These are phyloP conservation scores for Cadophora sp. DNA, from an alignment of 2,329 filamentous ascomycete species.

Conservation along the genomic window DNA sequence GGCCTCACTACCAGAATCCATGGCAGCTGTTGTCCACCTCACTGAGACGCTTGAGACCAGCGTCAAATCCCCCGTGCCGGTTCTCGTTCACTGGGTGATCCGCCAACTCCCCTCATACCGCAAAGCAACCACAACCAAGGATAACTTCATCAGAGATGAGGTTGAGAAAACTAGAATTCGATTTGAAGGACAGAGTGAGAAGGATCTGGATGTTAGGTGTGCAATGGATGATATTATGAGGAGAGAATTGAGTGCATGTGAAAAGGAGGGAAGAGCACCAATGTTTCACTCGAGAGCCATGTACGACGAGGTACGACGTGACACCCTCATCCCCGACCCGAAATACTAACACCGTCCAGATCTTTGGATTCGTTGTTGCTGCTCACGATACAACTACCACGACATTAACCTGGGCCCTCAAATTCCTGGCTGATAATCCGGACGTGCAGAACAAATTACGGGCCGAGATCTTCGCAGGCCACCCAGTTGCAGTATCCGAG, in stretches of 20 bases:
- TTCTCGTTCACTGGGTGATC: conserved; percentile 13
- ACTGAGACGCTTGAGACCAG: conserved; percentile 11
- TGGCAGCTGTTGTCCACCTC: conserved; percentile 11
- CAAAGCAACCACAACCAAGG: conserved; percentile 16
- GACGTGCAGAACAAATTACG: conserved; percentile 28
- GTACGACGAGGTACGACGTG: conserved; percentile 22
- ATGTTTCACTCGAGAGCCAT: conserved; percentile 18
- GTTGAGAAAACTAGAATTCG: conserved; percentile 18
- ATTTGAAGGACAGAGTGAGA: conserved; percentile 8
- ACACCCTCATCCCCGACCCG: neutral
- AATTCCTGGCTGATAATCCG: conserved; percentile 25
- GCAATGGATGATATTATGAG: conserved; percentile 26
- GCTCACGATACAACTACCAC: conserved; percentile 29
- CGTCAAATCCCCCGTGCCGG: conserved; percentile 19
- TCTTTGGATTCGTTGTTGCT: conserved; percentile 24
- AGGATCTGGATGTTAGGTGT: conserved; percentile 17
- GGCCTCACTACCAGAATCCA: conserved; percentile 7
- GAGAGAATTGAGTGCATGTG: conserved; percentile 19
- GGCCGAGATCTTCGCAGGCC: conserved; percentile 15
- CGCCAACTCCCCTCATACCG: conserved; percentile 10
- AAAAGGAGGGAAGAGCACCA: conserved; percentile 22
- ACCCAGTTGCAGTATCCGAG: conserved; percentile 13
- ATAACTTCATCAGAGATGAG: conserved; percentile 20
- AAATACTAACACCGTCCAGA: conserved; percentile 10
- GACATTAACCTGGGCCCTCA: conserved; percentile 24